phyloP scores from a whole-genome alignment of 2,329 filamentous ascomycete genomes.

The Tricladium varicosporioides region DNA sequence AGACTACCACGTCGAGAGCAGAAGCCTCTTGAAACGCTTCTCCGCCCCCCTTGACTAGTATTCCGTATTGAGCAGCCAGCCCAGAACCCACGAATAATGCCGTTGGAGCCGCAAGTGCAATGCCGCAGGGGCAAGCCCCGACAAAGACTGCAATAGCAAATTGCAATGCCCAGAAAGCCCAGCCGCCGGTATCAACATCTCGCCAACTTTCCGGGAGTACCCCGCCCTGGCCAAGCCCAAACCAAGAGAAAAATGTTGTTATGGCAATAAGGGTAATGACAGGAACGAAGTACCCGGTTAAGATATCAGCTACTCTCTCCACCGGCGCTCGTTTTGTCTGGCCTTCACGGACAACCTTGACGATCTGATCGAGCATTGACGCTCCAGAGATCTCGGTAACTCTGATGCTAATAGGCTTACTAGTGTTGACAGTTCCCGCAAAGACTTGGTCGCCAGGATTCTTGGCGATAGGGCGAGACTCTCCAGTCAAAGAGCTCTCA shows the following conservation, averaged over 20 bases:
- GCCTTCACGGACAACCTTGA: constrained; percentile 73
- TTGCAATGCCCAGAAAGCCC: constrained; percentile 71
- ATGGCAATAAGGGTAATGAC: constrained; percentile 68
- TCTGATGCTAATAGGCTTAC: constrained; percentile 56
- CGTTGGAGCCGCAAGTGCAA: constrained; percentile 57
- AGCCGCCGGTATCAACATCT: constrained; percentile 54
- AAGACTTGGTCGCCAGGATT: constrained; percentile 61
- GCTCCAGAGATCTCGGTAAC: constrained; percentile 64
- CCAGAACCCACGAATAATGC: constrained; percentile 58
- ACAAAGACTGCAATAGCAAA: constrained; percentile 68
- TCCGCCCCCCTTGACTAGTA: constrained; percentile 57
- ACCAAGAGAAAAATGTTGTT: constrained; percentile 70
- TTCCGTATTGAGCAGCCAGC: constrained; percentile 54
- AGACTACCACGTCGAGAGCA: constrained; percentile 52
- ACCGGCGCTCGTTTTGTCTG: constrained; percentile 74
- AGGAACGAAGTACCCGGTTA: constrained; percentile 78
- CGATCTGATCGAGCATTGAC: constrained; percentile 79
- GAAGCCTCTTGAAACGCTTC: constrained; percentile 59
- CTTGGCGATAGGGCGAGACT: constrained; percentile 68
- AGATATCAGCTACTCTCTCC: constrained; percentile 68
- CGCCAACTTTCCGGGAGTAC: constrained; percentile 55
- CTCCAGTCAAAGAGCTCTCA: constrained; percentile 85
- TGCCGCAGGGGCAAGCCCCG: constrained; percentile 59
- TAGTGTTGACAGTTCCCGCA: constrained; percentile 76
- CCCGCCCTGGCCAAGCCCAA: constrained; percentile 59